Conservation (phyloP, 345 rosid species). For the Leavenworthia alabamica region DNA sequence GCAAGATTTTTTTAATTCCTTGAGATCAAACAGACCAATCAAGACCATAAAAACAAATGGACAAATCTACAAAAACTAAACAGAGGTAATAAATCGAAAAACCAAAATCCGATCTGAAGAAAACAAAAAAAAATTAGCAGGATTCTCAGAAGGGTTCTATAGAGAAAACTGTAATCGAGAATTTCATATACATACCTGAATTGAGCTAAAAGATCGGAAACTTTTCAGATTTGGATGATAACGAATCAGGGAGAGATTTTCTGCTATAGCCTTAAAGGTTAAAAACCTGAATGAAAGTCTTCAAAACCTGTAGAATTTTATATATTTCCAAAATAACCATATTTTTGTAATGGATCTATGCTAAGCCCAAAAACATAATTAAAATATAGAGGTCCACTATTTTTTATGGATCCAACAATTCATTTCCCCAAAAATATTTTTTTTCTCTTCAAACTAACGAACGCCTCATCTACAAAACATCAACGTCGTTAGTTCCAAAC, state of each 20-base stretch:
- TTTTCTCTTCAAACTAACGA: too few species aligned
- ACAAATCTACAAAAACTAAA: neutral
- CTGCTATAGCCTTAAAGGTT: too few species aligned
- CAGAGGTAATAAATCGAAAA: neutral
- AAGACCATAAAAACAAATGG: neutral
- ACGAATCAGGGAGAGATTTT: neutral
- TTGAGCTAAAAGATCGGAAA: neutral
- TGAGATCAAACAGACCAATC: neutral
- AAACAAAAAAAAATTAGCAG: neutral
- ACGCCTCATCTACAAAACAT: too few species aligned
- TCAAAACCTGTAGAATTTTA: too few species aligned
- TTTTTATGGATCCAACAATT: too few species aligned
- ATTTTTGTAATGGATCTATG: too few species aligned
- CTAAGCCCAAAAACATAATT: too few species aligned
- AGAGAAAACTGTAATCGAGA: neutral
- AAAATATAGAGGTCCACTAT: too few species aligned
- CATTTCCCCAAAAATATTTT: too few species aligned
- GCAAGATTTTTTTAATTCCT: neutral
- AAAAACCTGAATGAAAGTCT: too few species aligned
- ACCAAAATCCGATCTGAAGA: neutral
- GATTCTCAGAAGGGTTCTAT: neutral
- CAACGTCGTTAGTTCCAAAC: too few species aligned
- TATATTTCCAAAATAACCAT: too few species aligned
- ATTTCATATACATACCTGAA: neutral
- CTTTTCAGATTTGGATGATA: conserved; percentile 13